phyloP scores from a whole-genome alignment of 192 early-diverging fungal genomes.

The Spinellus fusiger region DNA sequence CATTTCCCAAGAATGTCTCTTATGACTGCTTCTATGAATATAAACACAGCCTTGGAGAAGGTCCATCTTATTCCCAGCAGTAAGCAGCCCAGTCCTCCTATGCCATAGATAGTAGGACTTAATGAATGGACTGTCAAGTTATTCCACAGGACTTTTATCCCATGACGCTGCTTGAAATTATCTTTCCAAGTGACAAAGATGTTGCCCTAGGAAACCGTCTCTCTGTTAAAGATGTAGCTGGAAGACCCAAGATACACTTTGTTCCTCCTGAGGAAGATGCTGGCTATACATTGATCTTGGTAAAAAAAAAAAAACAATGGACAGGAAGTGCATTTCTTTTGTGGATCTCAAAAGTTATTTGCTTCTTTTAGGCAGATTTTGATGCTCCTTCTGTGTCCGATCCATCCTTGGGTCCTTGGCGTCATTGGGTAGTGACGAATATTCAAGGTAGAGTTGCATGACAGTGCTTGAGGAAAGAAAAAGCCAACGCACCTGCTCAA shows the following conservation, averaged over 20 bases:
- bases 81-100: background rate
- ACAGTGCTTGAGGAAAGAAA: background rate
- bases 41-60: slow-evolving; percentile 26
- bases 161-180: slow-evolving; percentile 16
- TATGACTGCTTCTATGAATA: slow-evolving; percentile 29
- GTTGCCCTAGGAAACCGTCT: slow-evolving; percentile 24
- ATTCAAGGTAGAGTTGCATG: slow-evolving; percentile 27
- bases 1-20: slow-evolving; percentile 37
- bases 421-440: slow-evolving; percentile 53
- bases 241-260: slow-evolving; percentile 16
- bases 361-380: slow-evolving; percentile 39
- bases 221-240: slow-evolving; percentile 4
- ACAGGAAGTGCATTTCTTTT: background rate
- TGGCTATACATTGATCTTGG: slow-evolving; percentile 24
- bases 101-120: background rate
- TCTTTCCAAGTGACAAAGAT: slow-evolving; percentile 21
- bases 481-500: background rate
- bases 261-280: slow-evolving; percentile 12
- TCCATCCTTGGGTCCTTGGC: slow-evolving; percentile 41
- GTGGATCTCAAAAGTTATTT: background rate
- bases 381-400: slow-evolving; percentile 46
- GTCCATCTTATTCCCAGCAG: slow-evolving; percentile 39
- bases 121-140: background rate
- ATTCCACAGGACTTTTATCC: slow-evolving; percentile 11
- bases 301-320: background rate